A percentile compares a stretch with the other conserved stretches of the same genome.
These are phyloP conservation scores for Leccinum sublutescens DNA, from an alignment of 768 basidiomycete species.

Conservation along the genomic window DNA sequence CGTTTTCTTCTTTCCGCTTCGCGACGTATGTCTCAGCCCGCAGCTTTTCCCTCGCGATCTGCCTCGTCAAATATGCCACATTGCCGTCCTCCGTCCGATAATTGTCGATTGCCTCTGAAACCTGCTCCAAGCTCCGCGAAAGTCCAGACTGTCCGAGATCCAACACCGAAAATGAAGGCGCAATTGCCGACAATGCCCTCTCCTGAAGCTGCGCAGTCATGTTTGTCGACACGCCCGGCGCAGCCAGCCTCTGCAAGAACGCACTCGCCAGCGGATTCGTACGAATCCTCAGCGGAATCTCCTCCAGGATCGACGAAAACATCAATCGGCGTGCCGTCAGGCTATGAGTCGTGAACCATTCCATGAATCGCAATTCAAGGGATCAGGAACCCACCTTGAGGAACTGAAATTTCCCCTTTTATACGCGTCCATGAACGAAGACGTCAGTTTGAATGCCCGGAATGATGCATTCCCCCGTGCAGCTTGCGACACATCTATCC, in stretches of 20 bases:
- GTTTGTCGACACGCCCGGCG: constrained; percentile 38
- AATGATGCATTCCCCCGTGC: constrained; percentile 83
- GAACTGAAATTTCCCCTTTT: constrained; percentile 84
- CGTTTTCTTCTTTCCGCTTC: constrained; percentile 90
- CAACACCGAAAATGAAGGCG: constrained; percentile 64
- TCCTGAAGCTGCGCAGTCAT: constrained; percentile 40
- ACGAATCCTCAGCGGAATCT: constrained; percentile 82
- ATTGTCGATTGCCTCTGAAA: constrained; percentile 80
- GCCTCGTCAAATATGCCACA: constrained; percentile 81
- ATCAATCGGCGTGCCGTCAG: constrained; percentile 78
- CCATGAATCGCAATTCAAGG: not conserved
- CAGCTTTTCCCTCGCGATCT: constrained; percentile 81
- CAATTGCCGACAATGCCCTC: constrained; percentile 42
- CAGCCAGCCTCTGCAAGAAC: constrained; percentile 66
- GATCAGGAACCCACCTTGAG: constrained; percentile 55
- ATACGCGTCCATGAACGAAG: constrained; percentile 77
- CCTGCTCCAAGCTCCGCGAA: constrained; percentile 76
- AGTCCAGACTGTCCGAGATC: constrained; percentile 69
- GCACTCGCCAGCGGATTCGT: constrained; percentile 77
- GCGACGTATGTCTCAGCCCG: constrained; percentile 76
- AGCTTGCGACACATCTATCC: constrained; percentile 71
- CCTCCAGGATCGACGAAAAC: constrained; percentile 82
- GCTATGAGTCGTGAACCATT: constrained; percentile 39
- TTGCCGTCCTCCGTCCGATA: constrained; percentile 93
- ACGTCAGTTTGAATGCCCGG: constrained; percentile 83